Percentiles rank a stretch among this genome's conserved stretches.
Evolutionary conservation across 345 rosid genomes (phyloP).

Genomic region (Hevea brasiliensis): DNA sequence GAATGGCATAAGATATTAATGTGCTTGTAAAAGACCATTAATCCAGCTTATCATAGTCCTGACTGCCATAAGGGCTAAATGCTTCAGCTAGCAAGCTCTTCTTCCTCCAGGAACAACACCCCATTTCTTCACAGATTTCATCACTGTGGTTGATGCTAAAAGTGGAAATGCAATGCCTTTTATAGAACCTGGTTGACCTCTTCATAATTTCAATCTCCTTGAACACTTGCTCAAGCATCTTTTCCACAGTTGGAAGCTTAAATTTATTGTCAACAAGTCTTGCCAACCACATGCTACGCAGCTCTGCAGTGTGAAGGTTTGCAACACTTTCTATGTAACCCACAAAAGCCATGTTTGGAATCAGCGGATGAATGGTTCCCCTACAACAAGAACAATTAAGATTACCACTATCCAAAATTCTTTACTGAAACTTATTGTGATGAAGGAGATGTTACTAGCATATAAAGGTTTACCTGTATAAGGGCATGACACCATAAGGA

Average conservation of each 20-base stretch:
- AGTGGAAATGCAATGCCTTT: slow-evolving; percentile 85
- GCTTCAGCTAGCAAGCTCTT: slow-evolving; percentile 61
- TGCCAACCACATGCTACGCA: slow-evolving; percentile 71
- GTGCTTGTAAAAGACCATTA: neutral
- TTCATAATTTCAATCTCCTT: slow-evolving; percentile 59
- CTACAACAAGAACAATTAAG: slow-evolving; percentile 31
- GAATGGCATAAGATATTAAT: neutral
- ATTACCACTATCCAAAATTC: no score
- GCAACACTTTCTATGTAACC: slow-evolving; percentile 79
- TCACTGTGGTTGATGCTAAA: slow-evolving; percentile 85
- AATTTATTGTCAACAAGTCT: slow-evolving; percentile 53
- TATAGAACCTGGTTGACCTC: slow-evolving; percentile 70
- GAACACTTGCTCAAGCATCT: slow-evolving; percentile 54
- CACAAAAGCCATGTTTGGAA: slow-evolving; percentile 77
- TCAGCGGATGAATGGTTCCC: slow-evolving; percentile 78
- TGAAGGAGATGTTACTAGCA: no score
- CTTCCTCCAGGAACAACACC: slow-evolving; percentile 72
- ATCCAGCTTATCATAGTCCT: slow-evolving; percentile 43
- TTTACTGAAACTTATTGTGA: no score
- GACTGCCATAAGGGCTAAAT: slow-evolving; percentile 70
- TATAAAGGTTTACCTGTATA: slow-evolving; percentile 53
- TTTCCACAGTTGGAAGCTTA: slow-evolving; percentile 63
- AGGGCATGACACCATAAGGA: slow-evolving; percentile 63
- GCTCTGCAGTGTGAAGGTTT: slow-evolving; percentile 78
- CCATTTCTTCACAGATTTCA: slow-evolving; percentile 81